Evolutionary conservation across 148 eudicot species (phyloP).

Genomic region (Polygonum aviculare): DNA sequence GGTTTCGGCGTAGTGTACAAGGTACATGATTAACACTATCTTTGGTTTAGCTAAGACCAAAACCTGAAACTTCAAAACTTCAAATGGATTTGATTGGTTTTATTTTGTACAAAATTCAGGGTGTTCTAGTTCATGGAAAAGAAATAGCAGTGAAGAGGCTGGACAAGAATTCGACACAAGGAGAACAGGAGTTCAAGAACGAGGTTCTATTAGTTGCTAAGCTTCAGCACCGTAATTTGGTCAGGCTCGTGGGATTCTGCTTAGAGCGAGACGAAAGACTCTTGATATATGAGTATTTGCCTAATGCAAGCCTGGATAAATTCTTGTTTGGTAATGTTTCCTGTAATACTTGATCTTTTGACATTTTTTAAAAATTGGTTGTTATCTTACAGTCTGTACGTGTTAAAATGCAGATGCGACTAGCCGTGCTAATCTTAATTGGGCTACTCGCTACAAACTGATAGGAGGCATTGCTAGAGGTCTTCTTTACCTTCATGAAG

Average conservation of each 20-base stretch:
- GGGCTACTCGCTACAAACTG: slow-evolving; percentile 26
- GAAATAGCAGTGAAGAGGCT: slow-evolving; percentile 46
- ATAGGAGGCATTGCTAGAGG: slow-evolving; percentile 26
- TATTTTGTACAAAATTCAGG: slow-evolving; percentile 21
- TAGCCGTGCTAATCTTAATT: slow-evolving; percentile 11
- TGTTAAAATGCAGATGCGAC: slow-evolving; percentile 8
- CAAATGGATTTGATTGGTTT: background rate
- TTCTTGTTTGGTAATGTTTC: slow-evolving; percentile 20
- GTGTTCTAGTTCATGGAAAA: slow-evolving; percentile 27
- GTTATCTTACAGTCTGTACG: slow-evolving; percentile 9
- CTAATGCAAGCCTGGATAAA: slow-evolving; percentile 33
- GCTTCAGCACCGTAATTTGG: slow-evolving; percentile 46
- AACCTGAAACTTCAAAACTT: background rate
- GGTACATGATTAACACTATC: background rate
- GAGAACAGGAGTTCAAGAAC: slow-evolving; percentile 35
- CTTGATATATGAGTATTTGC: slow-evolving; percentile 38
- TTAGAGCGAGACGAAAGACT: slow-evolving; percentile 30
- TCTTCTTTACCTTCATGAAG: slow-evolving; percentile 24
- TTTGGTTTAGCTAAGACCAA: background rate
- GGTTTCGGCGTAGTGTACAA: slow-evolving; percentile 22
- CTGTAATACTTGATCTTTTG: background rate
- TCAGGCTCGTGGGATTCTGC: slow-evolving; percentile 40
- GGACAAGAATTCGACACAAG: slow-evolving; percentile 31
- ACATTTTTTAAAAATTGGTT: background rate
- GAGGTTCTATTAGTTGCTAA: slow-evolving; percentile 38